A percentile compares a stretch with the other conserved stretches of the same genome.
Evolutionary conservation across 2,329 filamentous ascomycete species (phyloP).

Genomic region (Fusarium musae): DNA sequence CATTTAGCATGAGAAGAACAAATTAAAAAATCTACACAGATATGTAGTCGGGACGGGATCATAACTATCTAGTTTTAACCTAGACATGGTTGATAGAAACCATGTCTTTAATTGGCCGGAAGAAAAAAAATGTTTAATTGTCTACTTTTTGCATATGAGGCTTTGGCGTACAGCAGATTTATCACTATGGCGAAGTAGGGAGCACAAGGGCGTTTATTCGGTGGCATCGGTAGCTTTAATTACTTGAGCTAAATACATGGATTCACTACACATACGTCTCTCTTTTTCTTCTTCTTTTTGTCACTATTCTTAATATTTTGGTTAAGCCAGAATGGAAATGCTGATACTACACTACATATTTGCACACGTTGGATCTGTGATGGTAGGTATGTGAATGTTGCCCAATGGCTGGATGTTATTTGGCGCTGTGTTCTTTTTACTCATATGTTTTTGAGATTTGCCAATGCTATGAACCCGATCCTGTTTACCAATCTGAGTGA

Average conservation of each 20-base stretch:
- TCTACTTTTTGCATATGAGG: constrained; percentile 31
- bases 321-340: not conserved
- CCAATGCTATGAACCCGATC: constrained; percentile 3
- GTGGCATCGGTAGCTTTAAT: not conserved
- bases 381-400: not conserved
- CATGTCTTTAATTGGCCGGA: constrained; percentile 41
- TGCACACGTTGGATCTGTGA: not conserved
- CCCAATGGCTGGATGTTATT: not conserved
- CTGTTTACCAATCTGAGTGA: not conserved
- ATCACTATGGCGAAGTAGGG: not conserved
- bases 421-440: not conserved
- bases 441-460: constrained; percentile 4
- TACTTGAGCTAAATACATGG: not conserved
- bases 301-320: not conserved
- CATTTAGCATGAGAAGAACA: constrained; percentile 42
- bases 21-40: constrained; percentile 41
- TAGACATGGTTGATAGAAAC: constrained; percentile 42
- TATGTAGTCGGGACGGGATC: constrained; percentile 38
- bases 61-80: constrained; percentile 16
- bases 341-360: not conserved
- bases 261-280: not conserved
- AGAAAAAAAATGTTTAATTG: constrained; percentile 36
- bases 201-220: constrained; percentile 16
- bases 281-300: not conserved
- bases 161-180: constrained; percentile 13